Evolutionary conservation across 805 yeast genomes (phyloP).

Genomic region (Candida railenensis): DNA sequence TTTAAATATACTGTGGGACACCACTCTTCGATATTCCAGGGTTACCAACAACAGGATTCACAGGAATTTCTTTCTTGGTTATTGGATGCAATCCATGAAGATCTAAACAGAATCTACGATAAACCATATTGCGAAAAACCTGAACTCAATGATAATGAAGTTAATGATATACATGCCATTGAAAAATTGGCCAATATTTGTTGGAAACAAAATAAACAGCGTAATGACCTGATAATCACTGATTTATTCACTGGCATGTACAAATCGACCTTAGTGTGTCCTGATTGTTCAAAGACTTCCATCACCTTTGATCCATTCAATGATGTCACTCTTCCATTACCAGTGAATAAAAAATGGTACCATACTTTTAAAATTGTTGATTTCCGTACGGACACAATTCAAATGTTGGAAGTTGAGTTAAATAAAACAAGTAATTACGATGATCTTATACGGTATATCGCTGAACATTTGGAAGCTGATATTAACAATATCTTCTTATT

Average conservation of each 20-base stretch:
- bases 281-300: conserved; percentile 74
- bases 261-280: conserved; percentile 87
- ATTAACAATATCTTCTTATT: conserved; percentile 27
- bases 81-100: conserved; percentile 89
- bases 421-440: conserved; percentile 60
- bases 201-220: conserved; percentile 74
- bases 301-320: conserved; percentile 93
- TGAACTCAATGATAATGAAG: conserved; percentile 64
- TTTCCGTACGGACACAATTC: conserved; percentile 47
- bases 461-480: conserved; percentile 41
- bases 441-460: conserved; percentile 62
- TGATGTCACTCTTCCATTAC: conserved; percentile 87
- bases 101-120: conserved; percentile 73
- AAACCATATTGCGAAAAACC: conserved; percentile 93
- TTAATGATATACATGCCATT: conserved; percentile 52
- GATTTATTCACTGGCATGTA: conserved; percentile 91
- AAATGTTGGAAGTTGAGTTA: conserved; percentile 66
- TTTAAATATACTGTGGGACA: conserved; percentile 80
- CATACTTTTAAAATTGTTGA: conserved; percentile 64
- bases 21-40: conserved; percentile 74
- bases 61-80: conserved; percentile 89
- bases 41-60: conserved; percentile 87
- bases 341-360: conserved; percentile 71
- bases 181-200: conserved; percentile 66
- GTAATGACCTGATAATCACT: conserved; percentile 82